These are phyloP conservation scores for Pythium chondricola DNA, from an alignment of 352 stramenopile species.

Conservation along the genomic window DNA sequence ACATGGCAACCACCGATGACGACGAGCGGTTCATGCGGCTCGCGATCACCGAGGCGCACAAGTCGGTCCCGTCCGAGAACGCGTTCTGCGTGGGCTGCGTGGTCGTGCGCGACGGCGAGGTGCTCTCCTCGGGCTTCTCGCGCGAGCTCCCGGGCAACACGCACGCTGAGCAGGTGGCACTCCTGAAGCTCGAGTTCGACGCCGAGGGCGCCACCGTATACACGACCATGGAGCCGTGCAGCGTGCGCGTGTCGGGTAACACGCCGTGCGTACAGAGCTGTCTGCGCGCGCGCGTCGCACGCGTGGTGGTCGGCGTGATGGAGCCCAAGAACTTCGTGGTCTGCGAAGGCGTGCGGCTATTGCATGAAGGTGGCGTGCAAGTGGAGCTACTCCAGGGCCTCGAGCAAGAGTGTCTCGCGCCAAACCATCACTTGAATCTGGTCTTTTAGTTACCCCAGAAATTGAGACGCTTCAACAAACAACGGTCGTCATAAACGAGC, in stretches of 20 bases:
- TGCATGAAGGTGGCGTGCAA: slow-evolving; percentile 56
- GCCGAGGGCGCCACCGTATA: slow-evolving; percentile 70
- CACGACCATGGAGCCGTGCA: slow-evolving; percentile 89
- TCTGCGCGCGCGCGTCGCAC: slow-evolving; percentile 49
- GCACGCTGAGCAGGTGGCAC: slow-evolving; percentile 83
- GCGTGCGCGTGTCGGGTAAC: slow-evolving; percentile 78
- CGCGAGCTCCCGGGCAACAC: slow-evolving; percentile 85
- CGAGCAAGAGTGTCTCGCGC: slow-evolving; percentile 65
- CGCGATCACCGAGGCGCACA: slow-evolving; percentile 75
- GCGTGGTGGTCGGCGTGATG: slow-evolving; percentile 80
- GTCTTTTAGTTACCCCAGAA: slow-evolving; percentile 40
- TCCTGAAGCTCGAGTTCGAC: slow-evolving; percentile 73
- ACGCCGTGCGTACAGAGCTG: slow-evolving; percentile 77
- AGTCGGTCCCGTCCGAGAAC: slow-evolving; percentile 58
- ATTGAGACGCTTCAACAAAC: too few relatives aligned
- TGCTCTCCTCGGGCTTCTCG: slow-evolving; percentile 75
- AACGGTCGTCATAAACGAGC: background rate
- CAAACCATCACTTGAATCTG: slow-evolving; percentile 68
- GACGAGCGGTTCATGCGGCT: slow-evolving; percentile 67
- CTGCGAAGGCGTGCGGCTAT: slow-evolving; percentile 71
- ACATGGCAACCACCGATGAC: background rate
- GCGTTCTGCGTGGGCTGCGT: slow-evolving; percentile 84
- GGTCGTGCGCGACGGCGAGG: slow-evolving; percentile 42
- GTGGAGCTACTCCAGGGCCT: slow-evolving; percentile 69
- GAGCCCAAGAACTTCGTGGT: slow-evolving; percentile 86